Evolutionary conservation across 2,329 filamentous ascomycete genomes (phyloP), one percentile per base, ranked within the genome.

Genomic region (Nemania sp.): DNA sequence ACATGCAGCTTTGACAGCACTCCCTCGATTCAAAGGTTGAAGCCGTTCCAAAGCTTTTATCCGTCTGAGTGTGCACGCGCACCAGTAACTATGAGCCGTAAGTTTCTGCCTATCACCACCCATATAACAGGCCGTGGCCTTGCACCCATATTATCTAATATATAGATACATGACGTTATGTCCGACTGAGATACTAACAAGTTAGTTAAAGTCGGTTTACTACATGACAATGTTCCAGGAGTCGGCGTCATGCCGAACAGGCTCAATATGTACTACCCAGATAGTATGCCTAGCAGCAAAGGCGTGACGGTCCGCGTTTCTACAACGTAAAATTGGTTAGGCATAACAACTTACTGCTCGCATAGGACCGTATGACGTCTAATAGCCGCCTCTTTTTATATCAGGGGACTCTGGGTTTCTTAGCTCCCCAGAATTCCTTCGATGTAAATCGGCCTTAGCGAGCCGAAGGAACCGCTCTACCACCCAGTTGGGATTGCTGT

Each of bases 301-400:
- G 74, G 73, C 32, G 66, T 72, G 11, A 74, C 78, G 72, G 75
- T 76, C 68, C 22, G 70, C 69, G 49, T 52, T 51, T 20, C 60
- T n/a, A 51, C 53, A 26, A 29, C 27, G 62, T 60, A 18, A 51
- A 26, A 35, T 45, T 24, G 29, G 49, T n/a, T 32, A 53, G 56
- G 54, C 61, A 60, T 26, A 62, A 22, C 35, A 27, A 63, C 43
- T 62, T 4, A 51, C 29, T 45, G 20, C 20, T 41, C 27, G 7
- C 15, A 24, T 43, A 78, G 76, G 78, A 77, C 57, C 78, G 77
- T 32, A 79, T 77, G 6, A 73, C 74, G 5, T 79, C 77, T 10
- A 75, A 73, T 26, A 77, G 79, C 66, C 78, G 79, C 68, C 66
- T 77, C 15, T 59, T 79, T 41, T 72, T 79, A 13, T 55, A 79